A percentile compares a stretch with the other conserved stretches of the same genome.
phyloP scores from a whole-genome alignment of 306 rosid species.

The Purshia tridentata region DNA sequence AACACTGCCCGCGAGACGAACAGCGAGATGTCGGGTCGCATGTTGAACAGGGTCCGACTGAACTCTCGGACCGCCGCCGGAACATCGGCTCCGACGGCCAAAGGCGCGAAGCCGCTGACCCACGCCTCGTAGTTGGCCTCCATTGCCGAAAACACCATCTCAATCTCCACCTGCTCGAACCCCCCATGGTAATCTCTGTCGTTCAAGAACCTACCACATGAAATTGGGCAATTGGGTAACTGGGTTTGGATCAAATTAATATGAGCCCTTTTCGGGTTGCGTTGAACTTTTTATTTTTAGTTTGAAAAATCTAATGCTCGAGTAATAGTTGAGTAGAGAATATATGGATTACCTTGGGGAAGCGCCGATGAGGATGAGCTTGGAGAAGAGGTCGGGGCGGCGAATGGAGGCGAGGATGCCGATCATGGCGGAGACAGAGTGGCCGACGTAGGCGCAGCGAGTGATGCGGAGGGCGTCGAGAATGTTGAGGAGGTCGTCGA shows the following conservation, averaged over 20 bases:
- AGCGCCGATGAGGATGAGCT: slow-evolving; percentile 89
- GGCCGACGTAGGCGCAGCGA: slow-evolving; percentile 83
- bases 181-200: slow-evolving; percentile 90
- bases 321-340: no score
- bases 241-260: no score
- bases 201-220: slow-evolving; percentile 57
- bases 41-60: slow-evolving; percentile 80
- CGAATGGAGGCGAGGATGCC: slow-evolving; percentile 87
- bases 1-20: slow-evolving; percentile 64
- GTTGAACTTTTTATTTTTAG: no score
- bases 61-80: slow-evolving; percentile 79
- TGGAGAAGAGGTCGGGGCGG: slow-evolving; percentile 81
- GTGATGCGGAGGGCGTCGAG: slow-evolving; percentile 61
- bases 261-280: no score
- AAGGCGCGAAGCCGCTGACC: slow-evolving; percentile 83
- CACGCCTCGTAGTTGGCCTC: slow-evolving; percentile 77
- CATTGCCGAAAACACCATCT: slow-evolving; percentile 69
- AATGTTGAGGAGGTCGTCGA: slow-evolving; percentile 75
- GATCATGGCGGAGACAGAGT: slow-evolving; percentile 96
- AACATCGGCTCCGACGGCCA: slow-evolving; percentile 83
- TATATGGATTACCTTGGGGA: slow-evolving; percentile 59
- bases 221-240: background rate
- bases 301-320: no score
- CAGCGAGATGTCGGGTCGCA: slow-evolving; percentile 88
- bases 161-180: slow-evolving; percentile 64